Percentiles rank a stretch among this genome's conserved stretches.
Evolutionary conservation across 2,329 filamentous ascomycete species (phyloP).

Genomic region (Penicillium sp.): DNA sequence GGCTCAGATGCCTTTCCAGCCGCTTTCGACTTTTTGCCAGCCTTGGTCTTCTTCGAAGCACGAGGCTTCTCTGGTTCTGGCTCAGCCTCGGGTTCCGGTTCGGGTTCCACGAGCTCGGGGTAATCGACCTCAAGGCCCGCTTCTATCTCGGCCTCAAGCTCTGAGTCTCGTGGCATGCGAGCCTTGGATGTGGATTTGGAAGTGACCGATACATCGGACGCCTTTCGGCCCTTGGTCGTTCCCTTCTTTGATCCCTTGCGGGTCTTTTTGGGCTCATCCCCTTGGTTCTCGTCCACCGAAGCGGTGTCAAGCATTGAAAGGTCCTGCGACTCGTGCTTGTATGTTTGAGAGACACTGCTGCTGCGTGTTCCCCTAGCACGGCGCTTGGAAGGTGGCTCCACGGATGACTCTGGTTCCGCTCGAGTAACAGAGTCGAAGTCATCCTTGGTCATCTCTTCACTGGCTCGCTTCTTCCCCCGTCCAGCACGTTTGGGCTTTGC

Average conservation of each 20-base stretch:
- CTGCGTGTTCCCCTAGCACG: constrained; percentile 60
- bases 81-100: constrained; percentile 23
- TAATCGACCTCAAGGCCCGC: constrained; percentile 66
- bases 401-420: constrained; percentile 31
- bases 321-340: constrained; percentile 40
- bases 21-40: constrained; percentile 39
- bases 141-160: constrained; percentile 70
- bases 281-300: constrained; percentile 30
- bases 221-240: constrained; percentile 56
- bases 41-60: constrained; percentile 37
- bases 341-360: constrained; percentile 52
- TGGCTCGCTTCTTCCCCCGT: constrained; percentile 67
- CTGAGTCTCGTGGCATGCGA: constrained; percentile 64
- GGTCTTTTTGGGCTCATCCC: constrained; percentile 54
- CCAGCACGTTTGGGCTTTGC: constrained; percentile 44
- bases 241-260: constrained; percentile 49
- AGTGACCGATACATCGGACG: constrained; percentile 54
- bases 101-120: constrained; percentile 52
- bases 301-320: constrained; percentile 46
- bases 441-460: constrained; percentile 58
- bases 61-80: constrained; percentile 28
- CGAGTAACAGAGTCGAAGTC: constrained; percentile 25
- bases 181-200: constrained; percentile 56
- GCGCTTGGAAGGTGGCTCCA: constrained; percentile 62
- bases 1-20: constrained; percentile 20